Evolutionary conservation across 768 basidiomycete genomes (phyloP), one percentile per base, ranked within the genome.

Genomic region (Collybiopsis confluens): DNA sequence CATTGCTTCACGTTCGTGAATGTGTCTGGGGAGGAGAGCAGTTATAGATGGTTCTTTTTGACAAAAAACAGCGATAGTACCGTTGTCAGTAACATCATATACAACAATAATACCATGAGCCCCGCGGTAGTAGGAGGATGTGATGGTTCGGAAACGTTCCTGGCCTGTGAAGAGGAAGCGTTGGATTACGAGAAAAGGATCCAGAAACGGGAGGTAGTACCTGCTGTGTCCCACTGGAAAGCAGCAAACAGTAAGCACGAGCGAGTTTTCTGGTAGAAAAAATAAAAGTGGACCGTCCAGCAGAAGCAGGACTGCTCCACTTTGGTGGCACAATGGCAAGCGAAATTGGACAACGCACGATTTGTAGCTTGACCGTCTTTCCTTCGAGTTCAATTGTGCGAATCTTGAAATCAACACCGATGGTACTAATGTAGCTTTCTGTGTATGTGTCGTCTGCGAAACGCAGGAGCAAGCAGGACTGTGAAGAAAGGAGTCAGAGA

Each of bases 371-470:
- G 70, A 98, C 92, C 1, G 91, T 92, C 86, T 97, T 97, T 56
- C 96, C 96, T 65, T 98, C 96, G 52, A 98, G 80, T 70, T 98
- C 96, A 72, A 98, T 98, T 33, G 96, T 98, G 56, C 96, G 84
- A 75, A 98, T 98, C 87, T 95, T 96, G 77, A 97, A 97, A 77
- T 97, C 94, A 55, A 98, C 93, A 60, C 97, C 97, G 71, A 98
- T 98, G 36, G 96, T 98, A 55, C 88, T 90, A 68, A 98, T 95
- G 73, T 96, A 98, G 62, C 90, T 92, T 69, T 96, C 93, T 49
- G 96, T 97, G 78, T 95, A 98, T 47, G 93, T 90, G 70, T 98
- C 96, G 73, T 98, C 96, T 57, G 90, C 90, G 64, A 93, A 93
- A 68, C 92, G 92, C 60, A 93, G 80, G 58, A 93, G 85, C 61